Evolutionary conservation across 495 filamentous ascomycete genomes (phyloP).

Genomic region (Sphaerosporella brunnea): DNA sequence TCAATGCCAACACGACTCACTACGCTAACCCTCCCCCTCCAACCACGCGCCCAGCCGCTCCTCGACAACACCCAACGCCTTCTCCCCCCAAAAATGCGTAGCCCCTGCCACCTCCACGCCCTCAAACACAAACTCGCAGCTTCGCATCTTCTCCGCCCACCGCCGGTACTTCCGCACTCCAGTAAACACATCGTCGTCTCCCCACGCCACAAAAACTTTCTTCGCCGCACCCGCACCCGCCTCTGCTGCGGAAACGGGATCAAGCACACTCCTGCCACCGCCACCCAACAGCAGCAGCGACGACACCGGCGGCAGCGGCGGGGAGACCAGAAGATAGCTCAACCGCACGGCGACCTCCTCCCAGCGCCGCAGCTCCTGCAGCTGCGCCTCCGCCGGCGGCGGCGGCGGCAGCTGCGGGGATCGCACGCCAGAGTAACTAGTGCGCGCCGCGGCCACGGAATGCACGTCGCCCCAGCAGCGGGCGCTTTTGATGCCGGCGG

Average conservation of each 20-base stretch:
- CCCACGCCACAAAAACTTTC: conserved; percentile 55
- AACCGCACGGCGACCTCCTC: conserved; percentile 9
- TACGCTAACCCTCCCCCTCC: too few relatives aligned
- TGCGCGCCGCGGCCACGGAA: conserved; percentile 8
- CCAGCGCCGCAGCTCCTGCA: neutral
- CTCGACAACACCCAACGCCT: conserved; percentile 38
- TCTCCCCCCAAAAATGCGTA: conserved; percentile 71
- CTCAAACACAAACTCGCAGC: conserved; percentile 32
- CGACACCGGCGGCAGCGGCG: conserved; percentile 33
- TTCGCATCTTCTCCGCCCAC: conserved; percentile 55
- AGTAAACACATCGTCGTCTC: conserved; percentile 62
- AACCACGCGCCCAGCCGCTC: conserved; percentile 13
- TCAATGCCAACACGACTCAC: too few relatives aligned
- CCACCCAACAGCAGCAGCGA: conserved; percentile 3
- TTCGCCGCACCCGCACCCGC: conserved; percentile 26
- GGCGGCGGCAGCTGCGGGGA: neutral
- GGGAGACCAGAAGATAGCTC: conserved; percentile 67
- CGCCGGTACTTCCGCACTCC: conserved; percentile 44
- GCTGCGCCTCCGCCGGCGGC: neutral
- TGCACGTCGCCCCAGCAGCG: conserved; percentile 17
- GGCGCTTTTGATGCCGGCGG: conserved; percentile 10
- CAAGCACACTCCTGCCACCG: neutral
- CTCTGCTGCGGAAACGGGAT: neutral
- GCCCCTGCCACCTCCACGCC: conserved; percentile 45
- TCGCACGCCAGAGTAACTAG: conserved; percentile 13